Evolutionary conservation across 2,329 filamentous ascomycete genomes (phyloP).

Genomic region (Trichoderma hamatum): DNA sequence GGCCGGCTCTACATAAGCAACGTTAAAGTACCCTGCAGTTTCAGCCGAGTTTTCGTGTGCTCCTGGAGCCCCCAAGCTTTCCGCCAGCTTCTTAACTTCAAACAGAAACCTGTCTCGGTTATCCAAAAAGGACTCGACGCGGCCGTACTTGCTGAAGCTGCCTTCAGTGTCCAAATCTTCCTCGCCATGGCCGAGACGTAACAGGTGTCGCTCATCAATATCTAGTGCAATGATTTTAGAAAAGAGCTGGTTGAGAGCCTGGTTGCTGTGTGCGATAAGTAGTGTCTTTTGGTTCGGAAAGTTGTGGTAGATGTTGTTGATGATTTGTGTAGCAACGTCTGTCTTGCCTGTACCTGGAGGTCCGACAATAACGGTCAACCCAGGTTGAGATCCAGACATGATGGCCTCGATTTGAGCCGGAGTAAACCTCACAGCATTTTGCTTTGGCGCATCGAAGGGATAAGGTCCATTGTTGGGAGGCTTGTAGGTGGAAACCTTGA

Average conservation of each 20-base stretch:
- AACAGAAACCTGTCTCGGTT: slow-evolving; percentile 76
- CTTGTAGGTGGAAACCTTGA: slow-evolving; percentile 88
- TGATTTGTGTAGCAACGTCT: slow-evolving; percentile 98
- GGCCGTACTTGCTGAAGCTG: slow-evolving; percentile 90
- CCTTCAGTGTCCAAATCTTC: slow-evolving; percentile 86
- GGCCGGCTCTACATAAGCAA: slow-evolving; percentile 83
- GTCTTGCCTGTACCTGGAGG: slow-evolving; percentile 98
- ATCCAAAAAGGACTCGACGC: slow-evolving; percentile 93
- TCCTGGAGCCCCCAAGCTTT: slow-evolving; percentile 82
- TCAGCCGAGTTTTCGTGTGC: slow-evolving; percentile 97
- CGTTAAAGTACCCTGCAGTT: slow-evolving; percentile 95
- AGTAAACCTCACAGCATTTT: slow-evolving; percentile 86
- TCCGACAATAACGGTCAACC: slow-evolving; percentile 89
- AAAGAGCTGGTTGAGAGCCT: slow-evolving; percentile 95
- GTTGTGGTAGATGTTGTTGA: slow-evolving; percentile 98
- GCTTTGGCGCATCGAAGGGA: slow-evolving; percentile 77
- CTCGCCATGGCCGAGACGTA: slow-evolving; percentile 92
- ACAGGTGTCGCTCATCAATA: slow-evolving; percentile 91
- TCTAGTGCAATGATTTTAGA: slow-evolving; percentile 96
- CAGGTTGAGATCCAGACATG: slow-evolving; percentile 89
- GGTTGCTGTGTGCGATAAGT: slow-evolving; percentile 94
- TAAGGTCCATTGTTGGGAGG: slow-evolving; percentile 90
- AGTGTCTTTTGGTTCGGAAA: slow-evolving; percentile 91
- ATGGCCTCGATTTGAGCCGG: slow-evolving; percentile 91
- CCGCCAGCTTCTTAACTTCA: slow-evolving; percentile 84